phyloP scores from a whole-genome alignment of 1,284 basidiomycete species.

The Porogramme epimiltina region DNA sequence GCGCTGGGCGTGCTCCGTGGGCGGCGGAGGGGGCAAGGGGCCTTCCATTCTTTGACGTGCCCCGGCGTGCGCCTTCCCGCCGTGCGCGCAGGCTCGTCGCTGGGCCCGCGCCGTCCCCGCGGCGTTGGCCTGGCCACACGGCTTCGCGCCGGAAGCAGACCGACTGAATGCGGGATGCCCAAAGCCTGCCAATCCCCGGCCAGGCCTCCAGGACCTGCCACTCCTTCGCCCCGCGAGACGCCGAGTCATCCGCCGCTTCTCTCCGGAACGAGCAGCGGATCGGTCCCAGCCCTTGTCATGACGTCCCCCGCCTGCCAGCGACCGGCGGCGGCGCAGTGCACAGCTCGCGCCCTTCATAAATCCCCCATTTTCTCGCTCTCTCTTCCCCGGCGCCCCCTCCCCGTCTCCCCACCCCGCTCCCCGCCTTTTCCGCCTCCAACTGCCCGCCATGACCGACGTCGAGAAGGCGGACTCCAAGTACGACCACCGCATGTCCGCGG shows the following conservation, averaged over 20 bases:
- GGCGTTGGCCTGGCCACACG: neutral
- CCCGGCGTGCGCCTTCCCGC: too few relatives aligned
- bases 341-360: slow-evolving; percentile 18
- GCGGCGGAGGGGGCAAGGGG: slow-evolving; percentile 4
- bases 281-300: slow-evolving; percentile 7
- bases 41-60: slow-evolving; percentile 2
- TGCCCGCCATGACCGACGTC: slow-evolving; percentile 9
- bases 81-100: too few relatives aligned
- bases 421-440: too few relatives aligned
- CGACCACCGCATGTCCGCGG: neutral
- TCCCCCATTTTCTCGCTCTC: slow-evolving; percentile 1
- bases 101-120: neutral
- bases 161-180: too few relatives aligned
- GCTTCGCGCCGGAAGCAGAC: too few relatives aligned
- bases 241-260: neutral
- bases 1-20: slow-evolving; percentile 7
- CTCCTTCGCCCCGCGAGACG: too few relatives aligned
- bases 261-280: slow-evolving; percentile 9
- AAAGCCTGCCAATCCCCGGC: too few relatives aligned
- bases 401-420: neutral
- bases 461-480: slow-evolving; percentile 17
- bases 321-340: slow-evolving; percentile 21
- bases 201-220: too few relatives aligned
- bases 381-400: neutral
- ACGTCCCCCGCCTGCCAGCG: too few relatives aligned